Percentiles rank a stretch among this genome's conserved stretches.
These are phyloP conservation scores for Spizellomyces sp. DNA, from an alignment of 192 early-diverging fungal genomes.

Conservation along the genomic window DNA sequence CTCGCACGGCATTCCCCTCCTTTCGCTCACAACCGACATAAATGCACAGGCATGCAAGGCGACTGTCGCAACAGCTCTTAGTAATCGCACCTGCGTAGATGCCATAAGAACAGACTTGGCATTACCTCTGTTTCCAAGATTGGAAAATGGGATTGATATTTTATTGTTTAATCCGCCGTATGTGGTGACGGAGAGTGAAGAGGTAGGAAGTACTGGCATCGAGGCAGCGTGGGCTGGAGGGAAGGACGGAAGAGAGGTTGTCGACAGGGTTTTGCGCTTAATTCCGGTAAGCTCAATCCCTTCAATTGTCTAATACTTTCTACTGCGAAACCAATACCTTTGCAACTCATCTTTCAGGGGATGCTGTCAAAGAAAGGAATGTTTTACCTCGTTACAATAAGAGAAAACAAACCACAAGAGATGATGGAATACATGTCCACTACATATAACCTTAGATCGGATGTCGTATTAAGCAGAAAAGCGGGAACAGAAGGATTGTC, in stretches of 20 bases:
- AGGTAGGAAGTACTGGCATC: constrained; percentile 73
- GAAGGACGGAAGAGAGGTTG: constrained; percentile 83
- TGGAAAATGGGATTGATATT: constrained; percentile 68
- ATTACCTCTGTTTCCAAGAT: constrained; percentile 53
- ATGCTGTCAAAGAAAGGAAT: constrained; percentile 71
- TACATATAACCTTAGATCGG: constrained; percentile 43
- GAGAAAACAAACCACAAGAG: constrained; percentile 85
- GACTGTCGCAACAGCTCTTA: constrained; percentile 63
- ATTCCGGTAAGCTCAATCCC: constrained; percentile 51
- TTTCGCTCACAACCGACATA: constrained; percentile 77
- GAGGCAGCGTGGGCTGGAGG: constrained; percentile 94
- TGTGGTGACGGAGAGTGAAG: constrained; percentile 80
- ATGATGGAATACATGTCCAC: constrained; percentile 64
- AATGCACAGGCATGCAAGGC: constrained; percentile 73
- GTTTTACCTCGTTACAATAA: constrained; percentile 85
- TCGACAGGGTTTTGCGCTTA: constrained; percentile 76
- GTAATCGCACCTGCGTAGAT: constrained; percentile 64
- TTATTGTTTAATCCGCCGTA: constrained; percentile 96
- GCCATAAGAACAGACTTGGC: constrained; percentile 67
- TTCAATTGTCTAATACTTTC: background rate
- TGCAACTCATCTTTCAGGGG: constrained; percentile 29
- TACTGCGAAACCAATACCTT: background rate
- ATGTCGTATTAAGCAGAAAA: constrained; percentile 37
- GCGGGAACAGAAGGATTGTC: constrained; percentile 40
- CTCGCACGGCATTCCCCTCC: constrained; percentile 4